Evolutionary conservation across 2,329 filamentous ascomycete genomes (phyloP), one percentile per base, ranked within the genome.

Genomic region (Raffaelea deltoideospora): DNA sequence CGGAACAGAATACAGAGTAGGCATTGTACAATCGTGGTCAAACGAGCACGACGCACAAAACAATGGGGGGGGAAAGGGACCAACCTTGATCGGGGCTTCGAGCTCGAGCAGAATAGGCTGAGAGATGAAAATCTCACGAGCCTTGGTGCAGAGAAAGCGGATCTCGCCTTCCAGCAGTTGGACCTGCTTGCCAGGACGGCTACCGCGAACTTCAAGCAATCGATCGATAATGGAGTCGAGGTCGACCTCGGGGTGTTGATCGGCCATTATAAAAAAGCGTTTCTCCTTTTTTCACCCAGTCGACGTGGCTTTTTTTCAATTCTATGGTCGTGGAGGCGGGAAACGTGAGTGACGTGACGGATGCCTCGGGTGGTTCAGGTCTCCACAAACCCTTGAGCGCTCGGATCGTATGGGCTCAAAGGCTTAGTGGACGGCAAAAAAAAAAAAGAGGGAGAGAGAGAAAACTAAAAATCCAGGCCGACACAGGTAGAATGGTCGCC

Each of bases 201-300:
- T 95, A 58, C 88, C 90, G 64, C 90, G 81, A 57, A 96, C 90
- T 67, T 98, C 90, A 56, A 96, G 72, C 55, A 98, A 76, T 63
- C 90, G 78, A 64, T 96, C 88, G 70, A 98, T 96, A 77, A 96
- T 94, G 55, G 87, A 95, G 65, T 98, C 90, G 67, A 98, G 74
- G 67, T 96, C 88, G 65, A 96, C 84, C 65, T 96, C 88, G 65
- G 85, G 66, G 59, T 73, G 67, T 59, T 73, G 69, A 59, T 74
- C 69, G 56, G 69, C 68, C 76, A 66, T 79, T 55, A 52, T 65
- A 36, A 29, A 20, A 27, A 26, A 9, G 28, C 17, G 23, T 36
- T 35, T 38, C 27, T 30, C 30, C 18, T 18, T 11, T 28, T 31
- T 37, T 40, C 29, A 33, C 34, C 23, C 18, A 19, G 8, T 31